A percentile compares a stretch with the other conserved stretches of the same genome.
Evolutionary conservation across 2,329 filamentous ascomycete genomes (phyloP).

Genomic region (Exophiala aquamarina): DNA sequence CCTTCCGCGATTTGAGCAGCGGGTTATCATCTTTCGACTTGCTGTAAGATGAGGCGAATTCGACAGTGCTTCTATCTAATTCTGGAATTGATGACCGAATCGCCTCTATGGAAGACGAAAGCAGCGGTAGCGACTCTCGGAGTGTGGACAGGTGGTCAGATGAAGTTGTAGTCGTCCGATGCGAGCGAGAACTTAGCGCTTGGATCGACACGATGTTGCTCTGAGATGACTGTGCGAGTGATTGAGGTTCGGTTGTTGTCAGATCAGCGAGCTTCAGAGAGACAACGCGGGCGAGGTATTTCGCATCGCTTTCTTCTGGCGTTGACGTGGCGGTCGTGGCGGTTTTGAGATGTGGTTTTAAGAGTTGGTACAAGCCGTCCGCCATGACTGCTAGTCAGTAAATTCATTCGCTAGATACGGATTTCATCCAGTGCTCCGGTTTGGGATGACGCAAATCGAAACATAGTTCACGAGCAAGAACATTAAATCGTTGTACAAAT

Average conservation of each 20-base stretch:
- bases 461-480: too few relatives aligned
- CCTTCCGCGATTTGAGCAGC: constrained; percentile 71
- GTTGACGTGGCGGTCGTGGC: constrained; percentile 36
- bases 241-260: constrained; percentile 71
- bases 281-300: constrained; percentile 76
- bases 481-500: too few relatives aligned
- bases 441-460: neutral
- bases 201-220: constrained; percentile 81
- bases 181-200: constrained; percentile 82
- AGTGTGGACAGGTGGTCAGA: constrained; percentile 75
- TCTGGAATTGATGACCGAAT: constrained; percentile 72
- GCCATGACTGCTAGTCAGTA: constrained; percentile 49
- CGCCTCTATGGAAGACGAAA: constrained; percentile 65
- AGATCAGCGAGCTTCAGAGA: constrained; percentile 74
- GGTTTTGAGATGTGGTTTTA: constrained; percentile 61
- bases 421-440: too few relatives aligned
- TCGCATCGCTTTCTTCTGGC: constrained; percentile 44
- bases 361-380: constrained; percentile 73
- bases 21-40: constrained; percentile 59
- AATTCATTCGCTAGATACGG: too few relatives aligned
- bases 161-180: constrained; percentile 80
- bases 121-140: constrained; percentile 65
- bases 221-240: constrained; percentile 77
- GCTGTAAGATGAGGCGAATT: constrained; percentile 81
- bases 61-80: constrained; percentile 74